Evolutionary conservation across 306 rosid genomes (phyloP), one percentile per base, ranked within the genome.

Genomic region (Arachis hypogaea): DNA sequence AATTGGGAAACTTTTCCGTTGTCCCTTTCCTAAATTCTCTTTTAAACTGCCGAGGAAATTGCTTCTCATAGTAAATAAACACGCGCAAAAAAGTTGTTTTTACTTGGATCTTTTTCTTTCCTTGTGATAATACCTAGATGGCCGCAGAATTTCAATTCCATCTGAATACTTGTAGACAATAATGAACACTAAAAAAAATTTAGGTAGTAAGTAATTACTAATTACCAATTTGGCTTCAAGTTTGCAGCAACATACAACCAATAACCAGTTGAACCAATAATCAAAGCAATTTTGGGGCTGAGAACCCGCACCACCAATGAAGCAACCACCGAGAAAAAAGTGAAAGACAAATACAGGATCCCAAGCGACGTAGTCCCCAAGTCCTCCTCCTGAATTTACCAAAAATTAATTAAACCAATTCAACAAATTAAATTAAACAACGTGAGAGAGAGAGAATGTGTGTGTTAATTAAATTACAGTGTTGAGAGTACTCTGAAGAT

Each of bases 291-390:
- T 86, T 94, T 94, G 11, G 97, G 73, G 43, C 99, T 93, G 43
- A 94, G 82, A 36, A 75, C 11, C 70, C 95, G 86, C 64, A 94
- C 96, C 56, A 94, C 95, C 73, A 84, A 61, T 49, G 99, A 94
- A 77, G 99, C 95, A 69, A 94, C 68, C 63, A 94, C 18, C 10
- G 95, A 86, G 91, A 88, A 94, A 81, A 86, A 80, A 0, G 92
- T 89, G 82, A 94, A 94, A 8, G 99, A 94, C 58, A 81, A 46
- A 73, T 94, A 94, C 74, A 92, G 68, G 62, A 92, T 87, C 72
- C 96, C 99, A 14, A 94, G 94, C 7, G 97, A 88, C 44, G 78
- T 89, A 22, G 96, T 92, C 1, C 99, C 99, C 83, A 94, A 83
- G 77, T 86, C 92, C 9, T 82, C 76, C 85, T 88, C 99, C 96